Base-by-base conservation (phyloP, 176 grass and related monocot species). In the Ananas comosus region DNA sequence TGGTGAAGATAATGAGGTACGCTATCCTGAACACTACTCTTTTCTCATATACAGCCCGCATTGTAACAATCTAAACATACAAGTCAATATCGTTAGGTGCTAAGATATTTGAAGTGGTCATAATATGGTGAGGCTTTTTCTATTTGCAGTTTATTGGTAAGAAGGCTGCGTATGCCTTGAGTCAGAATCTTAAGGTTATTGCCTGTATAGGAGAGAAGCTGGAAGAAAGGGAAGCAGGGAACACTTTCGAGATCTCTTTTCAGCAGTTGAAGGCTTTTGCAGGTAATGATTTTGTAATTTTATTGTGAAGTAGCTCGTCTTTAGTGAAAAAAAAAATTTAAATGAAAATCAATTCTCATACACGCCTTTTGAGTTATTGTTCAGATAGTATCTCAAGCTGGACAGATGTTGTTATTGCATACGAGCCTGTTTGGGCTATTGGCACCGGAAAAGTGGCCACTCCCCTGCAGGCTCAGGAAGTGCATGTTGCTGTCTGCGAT, bases 351-450 rank as follows among this genome's bases (percentile, higher is more conserved):
- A 2, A 49, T 61, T 61, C 56, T 71, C 51, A 71, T 71, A 24
- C 4, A 59, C 80, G 10, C 81, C 8, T 17, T 53, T 69, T n/a
- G 51, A 80, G 58, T 63, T 51, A 72, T 47, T 67, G 82, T 88
- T 69, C 87, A 99, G 94, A 93, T 73, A 93, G 59, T 70, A 76
- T 99, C 52, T 78, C 90, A 51, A 80, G 84, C 79, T 99, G 94
- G 94, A 53, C 57, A 18, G 67, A 99, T 53, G 90, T 99, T 50
- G 94, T 99, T 11, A 91, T 99, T 75, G 90, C 94, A 12, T 99
- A 99, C 22, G 94, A 99, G 80, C 94, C 94, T 67, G 94, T 99
- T 25, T 99, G 94, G 94, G 94, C 94, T 72, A 99, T 99, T 82
- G 87, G 94, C 74, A 93, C 90, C 0, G 94, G 94, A 57, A 99